Conservation (phyloP, 306 rosid species). For the Begonia peltatifolia region DNA sequence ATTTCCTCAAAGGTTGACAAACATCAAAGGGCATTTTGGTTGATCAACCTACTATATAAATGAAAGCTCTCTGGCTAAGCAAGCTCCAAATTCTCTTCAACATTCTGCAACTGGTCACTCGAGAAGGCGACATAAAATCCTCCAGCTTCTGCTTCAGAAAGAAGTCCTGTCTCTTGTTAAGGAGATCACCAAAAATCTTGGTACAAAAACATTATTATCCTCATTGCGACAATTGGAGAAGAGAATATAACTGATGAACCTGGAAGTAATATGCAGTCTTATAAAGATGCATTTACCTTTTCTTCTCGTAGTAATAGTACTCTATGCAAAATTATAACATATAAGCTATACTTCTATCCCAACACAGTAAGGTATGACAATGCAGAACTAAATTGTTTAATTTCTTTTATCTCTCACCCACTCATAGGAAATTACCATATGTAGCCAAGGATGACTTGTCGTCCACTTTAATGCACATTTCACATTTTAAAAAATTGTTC, state of each 20-base stretch:
- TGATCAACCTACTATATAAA: constrained; percentile 87
- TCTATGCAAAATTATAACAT: no score
- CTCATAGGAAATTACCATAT: no score
- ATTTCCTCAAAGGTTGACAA: constrained; percentile 65
- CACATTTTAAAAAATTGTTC: no score
- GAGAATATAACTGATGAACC: constrained; percentile 56
- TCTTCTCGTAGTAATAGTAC: no score
- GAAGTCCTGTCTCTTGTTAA: constrained; percentile 39
- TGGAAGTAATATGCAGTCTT: constrained; percentile 20
- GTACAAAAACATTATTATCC: constrained; percentile 55
- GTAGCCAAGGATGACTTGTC: no score
- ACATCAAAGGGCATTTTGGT: constrained; percentile 89
- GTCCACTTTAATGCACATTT: no score
- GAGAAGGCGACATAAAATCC: constrained; percentile 85
- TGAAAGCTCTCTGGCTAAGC: constrained; percentile 52
- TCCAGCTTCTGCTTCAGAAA: constrained; percentile 68
- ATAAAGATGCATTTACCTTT: no score
- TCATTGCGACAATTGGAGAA: constrained; percentile 57
- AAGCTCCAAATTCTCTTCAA: constrained; percentile 71
- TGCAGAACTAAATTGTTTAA: no score
- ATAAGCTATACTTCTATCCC: no score
- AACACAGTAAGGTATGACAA: no score
- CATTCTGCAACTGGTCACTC: constrained; percentile 64
- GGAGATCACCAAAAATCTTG: constrained; percentile 60
- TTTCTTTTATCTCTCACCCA: no score